phyloP scores from a whole-genome alignment of 2,329 filamentous ascomycete species.

The Aspergillus pseudoviridinutans region DNA sequence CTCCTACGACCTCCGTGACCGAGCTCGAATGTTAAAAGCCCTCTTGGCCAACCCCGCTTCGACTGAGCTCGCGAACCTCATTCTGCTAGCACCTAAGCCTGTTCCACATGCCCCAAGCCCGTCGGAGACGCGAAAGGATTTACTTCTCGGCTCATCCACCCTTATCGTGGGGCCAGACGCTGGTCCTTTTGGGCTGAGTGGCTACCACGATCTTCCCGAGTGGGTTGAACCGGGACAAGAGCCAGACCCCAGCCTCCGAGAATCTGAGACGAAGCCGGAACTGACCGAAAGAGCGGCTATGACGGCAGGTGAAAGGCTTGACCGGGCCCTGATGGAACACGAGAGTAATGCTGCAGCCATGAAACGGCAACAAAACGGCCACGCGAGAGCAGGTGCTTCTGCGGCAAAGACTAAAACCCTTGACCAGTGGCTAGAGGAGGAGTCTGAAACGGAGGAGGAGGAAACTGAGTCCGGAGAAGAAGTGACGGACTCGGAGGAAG shows the following conservation, averaged over 20 bases:
- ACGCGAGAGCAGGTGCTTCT: constrained; percentile 14
- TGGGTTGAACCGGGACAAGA: constrained; percentile 81
- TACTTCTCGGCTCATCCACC: constrained; percentile 78
- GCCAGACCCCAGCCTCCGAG: constrained; percentile 70
- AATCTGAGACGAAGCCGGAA: constrained; percentile 48
- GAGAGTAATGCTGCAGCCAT: constrained; percentile 24
- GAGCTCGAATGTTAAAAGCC: constrained; percentile 80
- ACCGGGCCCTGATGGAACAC: constrained; percentile 42
- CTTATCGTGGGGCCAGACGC: constrained; percentile 76
- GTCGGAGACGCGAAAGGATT: constrained; percentile 73
- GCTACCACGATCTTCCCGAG: constrained; percentile 74
- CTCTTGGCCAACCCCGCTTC: constrained; percentile 71
- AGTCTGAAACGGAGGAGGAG: constrained; percentile 51
- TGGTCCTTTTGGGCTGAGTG: constrained; percentile 68
- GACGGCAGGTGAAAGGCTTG: constrained; percentile 43
- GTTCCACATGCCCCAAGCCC: constrained; percentile 87
- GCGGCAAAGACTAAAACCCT: constrained; percentile 68
- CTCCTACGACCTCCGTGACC: constrained; percentile 91
- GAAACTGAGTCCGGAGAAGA: constrained; percentile 50
- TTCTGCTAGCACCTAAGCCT: constrained; percentile 90
- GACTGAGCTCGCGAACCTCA: constrained; percentile 80
- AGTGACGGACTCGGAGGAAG: constrained; percentile 50
- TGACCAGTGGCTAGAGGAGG: constrained; percentile 78
- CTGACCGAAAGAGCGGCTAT: constrained; percentile 25
- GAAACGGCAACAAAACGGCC: constrained; percentile 15